These are phyloP conservation scores for Hymenoscyphus scutula DNA, from an alignment of 2,329 filamentous ascomycete genomes.

Conservation along the genomic window DNA sequence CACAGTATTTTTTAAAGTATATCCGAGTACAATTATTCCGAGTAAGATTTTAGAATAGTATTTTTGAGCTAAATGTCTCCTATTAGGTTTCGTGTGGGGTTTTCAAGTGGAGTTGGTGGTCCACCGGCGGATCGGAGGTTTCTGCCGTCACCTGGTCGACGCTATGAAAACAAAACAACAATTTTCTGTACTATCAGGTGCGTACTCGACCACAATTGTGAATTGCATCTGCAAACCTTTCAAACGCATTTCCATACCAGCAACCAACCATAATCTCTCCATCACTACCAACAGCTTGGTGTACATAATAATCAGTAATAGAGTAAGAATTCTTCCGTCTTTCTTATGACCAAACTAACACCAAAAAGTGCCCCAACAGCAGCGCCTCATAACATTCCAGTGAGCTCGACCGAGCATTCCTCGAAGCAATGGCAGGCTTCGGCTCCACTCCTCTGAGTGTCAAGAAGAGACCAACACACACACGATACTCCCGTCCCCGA, in stretches of 20 bases:
- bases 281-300: neutral
- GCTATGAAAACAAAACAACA: no score
- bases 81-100: no score
- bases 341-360: neutral
- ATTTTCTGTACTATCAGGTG: no score
- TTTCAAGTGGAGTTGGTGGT: no score
- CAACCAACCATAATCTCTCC: neutral
- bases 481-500: slow-evolving; percentile 24
- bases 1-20: no score
- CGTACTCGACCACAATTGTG: neutral
- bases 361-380: neutral
- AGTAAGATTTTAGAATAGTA: no score
- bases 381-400: slow-evolving; percentile 9
- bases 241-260: neutral
- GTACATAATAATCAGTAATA: neutral
- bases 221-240: neutral
- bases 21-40: no score
- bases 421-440: slow-evolving; percentile 46
- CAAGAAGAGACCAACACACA: slow-evolving; percentile 31
- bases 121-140: no score
- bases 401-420: slow-evolving; percentile 14
- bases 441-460: slow-evolving; percentile 45
- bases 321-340: neutral
- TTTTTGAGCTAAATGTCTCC: no score
- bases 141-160: no score